Evolutionary conservation across 192 early-diverging fungal genomes (phyloP).

Genomic region (Umbelopsis ramanniana): DNA sequence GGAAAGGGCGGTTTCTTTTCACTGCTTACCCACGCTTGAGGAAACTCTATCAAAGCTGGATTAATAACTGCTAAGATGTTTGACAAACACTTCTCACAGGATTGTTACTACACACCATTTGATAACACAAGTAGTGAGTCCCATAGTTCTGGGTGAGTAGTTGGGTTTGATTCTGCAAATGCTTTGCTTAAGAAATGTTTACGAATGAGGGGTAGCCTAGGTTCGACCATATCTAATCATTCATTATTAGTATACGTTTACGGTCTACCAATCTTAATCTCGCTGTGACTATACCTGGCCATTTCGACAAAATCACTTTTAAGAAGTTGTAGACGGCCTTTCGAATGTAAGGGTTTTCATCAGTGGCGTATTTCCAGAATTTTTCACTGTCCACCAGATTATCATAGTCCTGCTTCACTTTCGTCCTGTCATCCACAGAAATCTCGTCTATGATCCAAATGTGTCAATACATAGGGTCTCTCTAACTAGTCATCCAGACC

Average conservation of each 20-base stretch:
- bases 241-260: constrained; percentile 26
- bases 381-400: constrained; percentile 53
- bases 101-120: constrained; percentile 42
- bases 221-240: constrained; percentile 46
- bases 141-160: constrained; percentile 83
- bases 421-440: constrained; percentile 29
- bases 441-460: constrained; percentile 7
- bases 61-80: neutral
- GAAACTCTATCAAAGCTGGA: constrained; percentile 46
- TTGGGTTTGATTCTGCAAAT: constrained; percentile 76
- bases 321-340: constrained; percentile 65
- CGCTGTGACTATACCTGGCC: constrained; percentile 38
- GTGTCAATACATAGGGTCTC: neutral
- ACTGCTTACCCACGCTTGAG: constrained; percentile 61
- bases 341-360: constrained; percentile 57
- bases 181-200: constrained; percentile 62
- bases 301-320: constrained; percentile 49
- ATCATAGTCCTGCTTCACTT: constrained; percentile 41
- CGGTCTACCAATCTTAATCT: constrained; percentile 26
- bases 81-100: neutral
- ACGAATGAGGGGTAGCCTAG: constrained; percentile 51
- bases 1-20: constrained; percentile 65
- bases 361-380: constrained; percentile 57
- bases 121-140: constrained; percentile 82
- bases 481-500: neutral